These are phyloP conservation scores for Melanogaster broomeanus DNA, from an alignment of 768 basidiomycete species.

Conservation along the genomic window DNA sequence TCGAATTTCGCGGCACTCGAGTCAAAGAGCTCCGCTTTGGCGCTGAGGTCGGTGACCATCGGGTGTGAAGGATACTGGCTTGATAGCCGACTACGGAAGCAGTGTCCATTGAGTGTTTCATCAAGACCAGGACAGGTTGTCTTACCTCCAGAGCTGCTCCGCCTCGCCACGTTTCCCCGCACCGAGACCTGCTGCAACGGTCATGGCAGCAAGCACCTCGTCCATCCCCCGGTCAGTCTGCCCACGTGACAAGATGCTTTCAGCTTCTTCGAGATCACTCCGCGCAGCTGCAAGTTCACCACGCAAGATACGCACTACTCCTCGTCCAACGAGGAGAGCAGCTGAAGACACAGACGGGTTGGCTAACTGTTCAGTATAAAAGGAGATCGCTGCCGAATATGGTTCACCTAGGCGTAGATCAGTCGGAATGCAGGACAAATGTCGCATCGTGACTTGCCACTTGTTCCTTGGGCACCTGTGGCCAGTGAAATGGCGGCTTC, in stretches of 20 bases:
- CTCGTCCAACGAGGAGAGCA: slow-evolving; percentile 76
- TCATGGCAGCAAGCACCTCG: slow-evolving; percentile 69
- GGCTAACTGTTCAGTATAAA: slow-evolving; percentile 82
- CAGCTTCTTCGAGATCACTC: slow-evolving; percentile 77
- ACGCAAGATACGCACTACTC: slow-evolving; percentile 74
- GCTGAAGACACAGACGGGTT: slow-evolving; percentile 78
- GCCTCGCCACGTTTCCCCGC: slow-evolving; percentile 58
- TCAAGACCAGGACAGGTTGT: slow-evolving; percentile 13
- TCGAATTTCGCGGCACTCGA: slow-evolving; percentile 55
- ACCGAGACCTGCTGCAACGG: slow-evolving; percentile 63
- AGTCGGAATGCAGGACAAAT: not conserved
- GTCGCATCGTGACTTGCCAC: slow-evolving; percentile 33
- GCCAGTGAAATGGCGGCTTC: slow-evolving; percentile 81
- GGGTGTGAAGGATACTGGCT: slow-evolving; percentile 68
- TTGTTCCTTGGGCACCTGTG: slow-evolving; percentile 71
- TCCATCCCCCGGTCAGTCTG: slow-evolving; percentile 41
- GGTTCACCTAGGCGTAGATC: slow-evolving; percentile 24
- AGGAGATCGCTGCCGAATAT: slow-evolving; percentile 48
- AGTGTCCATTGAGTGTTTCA: slow-evolving; percentile 3
- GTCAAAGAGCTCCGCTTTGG: slow-evolving; percentile 69
- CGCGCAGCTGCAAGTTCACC: slow-evolving; percentile 76
- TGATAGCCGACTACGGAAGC: slow-evolving; percentile 38
- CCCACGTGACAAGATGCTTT: slow-evolving; percentile 44
- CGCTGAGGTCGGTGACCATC: slow-evolving; percentile 59
- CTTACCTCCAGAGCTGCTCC: slow-evolving; percentile 72